Evolutionary conservation across 768 basidiomycete species (phyloP), one percentile per base, ranked within the genome.

Genomic region (Leucocoprinus leucothites): DNA sequence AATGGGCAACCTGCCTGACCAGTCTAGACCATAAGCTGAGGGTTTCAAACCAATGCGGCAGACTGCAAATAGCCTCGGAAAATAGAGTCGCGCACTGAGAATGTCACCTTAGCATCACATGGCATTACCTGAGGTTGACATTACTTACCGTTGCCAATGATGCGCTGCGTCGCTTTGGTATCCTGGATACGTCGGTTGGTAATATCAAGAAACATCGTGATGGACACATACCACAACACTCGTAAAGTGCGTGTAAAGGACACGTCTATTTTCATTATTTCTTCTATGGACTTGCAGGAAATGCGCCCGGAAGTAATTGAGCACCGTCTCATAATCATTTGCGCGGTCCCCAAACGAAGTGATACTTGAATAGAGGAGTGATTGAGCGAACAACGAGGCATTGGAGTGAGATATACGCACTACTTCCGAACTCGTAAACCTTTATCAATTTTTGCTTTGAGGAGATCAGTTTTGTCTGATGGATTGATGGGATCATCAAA

Each of bases 281-380:
- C 81, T 80, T 61, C 84, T 74, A 66, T 91, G 89, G 16, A 89
- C 85, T 67, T 93, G 89, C 57, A 89, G 71, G 71, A 94, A 94
- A 62, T 93, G 91, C 34, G 89, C 86, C 9, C 88, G 86, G 81
- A 94, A 93, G 70, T 93, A 93, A 64, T 87, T 84, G 41, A 90
- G 83, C 19, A 90, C 88, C 3, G 85, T 82, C 56, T 91, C 87
- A 63, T 85, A 91, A 62, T 86, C 87, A 65, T 93, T 92, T n/a
- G 81, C 69, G 38, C 90, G 82, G 59, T 89, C 84, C 24, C 86
- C 87, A 59, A 86, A 91, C 5, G 90, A 91, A 31, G 90, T 83
- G 63, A 91, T 91, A 65, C 88, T 91, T 59, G 43, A 6, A 38
- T n/a, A 4, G 38, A 14, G 24, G 19, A 34, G 28, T 14, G 31